Evolutionary conservation across 2,329 filamentous ascomycete species (phyloP).

Genomic region (Pleoardoris graminearum): DNA sequence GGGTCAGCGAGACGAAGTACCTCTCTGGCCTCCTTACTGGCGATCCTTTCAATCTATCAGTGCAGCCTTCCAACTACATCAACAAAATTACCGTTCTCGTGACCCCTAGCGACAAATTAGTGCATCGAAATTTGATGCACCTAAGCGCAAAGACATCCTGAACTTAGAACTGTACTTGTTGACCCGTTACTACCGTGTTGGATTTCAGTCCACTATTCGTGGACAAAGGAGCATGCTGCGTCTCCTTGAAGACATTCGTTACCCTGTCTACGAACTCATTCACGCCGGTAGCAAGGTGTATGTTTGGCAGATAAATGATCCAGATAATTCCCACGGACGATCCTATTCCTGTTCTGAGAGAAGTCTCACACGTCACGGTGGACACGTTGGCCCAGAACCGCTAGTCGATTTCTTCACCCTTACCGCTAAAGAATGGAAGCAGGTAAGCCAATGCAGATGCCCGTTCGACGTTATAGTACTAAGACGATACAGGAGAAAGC

Average conservation of each 20-base stretch:
- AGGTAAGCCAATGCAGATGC: not conserved
- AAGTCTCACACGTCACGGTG: no score
- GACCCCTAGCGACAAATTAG: not conserved
- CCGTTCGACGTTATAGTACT: not conserved
- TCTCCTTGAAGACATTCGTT: not conserved
- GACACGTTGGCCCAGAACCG: not conserved
- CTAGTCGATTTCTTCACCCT: not conserved
- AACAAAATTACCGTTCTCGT: not conserved
- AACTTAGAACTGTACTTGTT: not conserved
- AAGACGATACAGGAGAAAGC: not conserved
- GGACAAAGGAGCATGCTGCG: no score
- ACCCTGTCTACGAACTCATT: not conserved
- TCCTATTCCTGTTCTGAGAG: no score
- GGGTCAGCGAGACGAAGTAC: not conserved
- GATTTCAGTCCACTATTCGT: no score
- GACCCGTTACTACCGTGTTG: not conserved
- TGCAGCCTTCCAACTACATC: not conserved
- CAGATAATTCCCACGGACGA: no score
- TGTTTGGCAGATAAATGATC: not conserved
- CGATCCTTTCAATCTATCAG: not conserved
- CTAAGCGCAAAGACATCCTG: not conserved
- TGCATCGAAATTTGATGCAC: not conserved
- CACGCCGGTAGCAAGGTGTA: not conserved
- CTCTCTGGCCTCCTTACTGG: not conserved
- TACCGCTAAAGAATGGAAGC: not conserved